These are phyloP conservation scores for Phytophthora crassamura DNA, from an alignment of 352 stramenopile species.

Conservation along the genomic window DNA sequence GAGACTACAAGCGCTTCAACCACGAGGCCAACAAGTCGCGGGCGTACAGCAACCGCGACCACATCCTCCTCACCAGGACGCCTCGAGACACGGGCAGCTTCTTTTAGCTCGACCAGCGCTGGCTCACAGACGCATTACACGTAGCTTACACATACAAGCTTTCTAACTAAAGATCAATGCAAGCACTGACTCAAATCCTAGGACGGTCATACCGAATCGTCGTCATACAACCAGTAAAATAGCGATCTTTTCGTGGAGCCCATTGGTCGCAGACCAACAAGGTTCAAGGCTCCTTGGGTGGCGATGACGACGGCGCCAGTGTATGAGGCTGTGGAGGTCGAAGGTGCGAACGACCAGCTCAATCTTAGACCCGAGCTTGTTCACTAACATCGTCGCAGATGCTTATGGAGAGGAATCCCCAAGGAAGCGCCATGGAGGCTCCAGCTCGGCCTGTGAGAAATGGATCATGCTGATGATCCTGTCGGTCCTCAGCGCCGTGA, in stretches of 20 bases:
- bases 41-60: slow-evolving; percentile 11
- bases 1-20: slow-evolving; percentile 61
- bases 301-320: too few species aligned
- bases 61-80: slow-evolving; percentile 13
- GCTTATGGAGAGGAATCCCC: background rate
- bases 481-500: slow-evolving; percentile 46
- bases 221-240: too few species aligned
- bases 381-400: background rate
- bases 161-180: background rate
- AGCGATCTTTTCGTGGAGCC: too few species aligned
- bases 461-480: slow-evolving; percentile 73
- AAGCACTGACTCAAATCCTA: too few species aligned
- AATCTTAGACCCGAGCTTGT: background rate
- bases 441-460: slow-evolving; percentile 29
- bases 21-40: slow-evolving; percentile 37
- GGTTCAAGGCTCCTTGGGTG: too few species aligned
- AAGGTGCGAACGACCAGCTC: too few species aligned
- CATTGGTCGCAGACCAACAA: too few species aligned
- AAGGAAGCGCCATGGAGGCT: background rate
- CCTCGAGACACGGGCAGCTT: slow-evolving; percentile 28
- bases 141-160: background rate
- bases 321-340: too few species aligned
- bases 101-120: slow-evolving; percentile 11
- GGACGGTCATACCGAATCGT: too few species aligned
- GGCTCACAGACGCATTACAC: background rate